A percentile compares a stretch with the other conserved stretches of the same genome.
Conservation (phyloP, 2,329 filamentous ascomycete species). For the Fusarium brachygibbosum region DNA sequence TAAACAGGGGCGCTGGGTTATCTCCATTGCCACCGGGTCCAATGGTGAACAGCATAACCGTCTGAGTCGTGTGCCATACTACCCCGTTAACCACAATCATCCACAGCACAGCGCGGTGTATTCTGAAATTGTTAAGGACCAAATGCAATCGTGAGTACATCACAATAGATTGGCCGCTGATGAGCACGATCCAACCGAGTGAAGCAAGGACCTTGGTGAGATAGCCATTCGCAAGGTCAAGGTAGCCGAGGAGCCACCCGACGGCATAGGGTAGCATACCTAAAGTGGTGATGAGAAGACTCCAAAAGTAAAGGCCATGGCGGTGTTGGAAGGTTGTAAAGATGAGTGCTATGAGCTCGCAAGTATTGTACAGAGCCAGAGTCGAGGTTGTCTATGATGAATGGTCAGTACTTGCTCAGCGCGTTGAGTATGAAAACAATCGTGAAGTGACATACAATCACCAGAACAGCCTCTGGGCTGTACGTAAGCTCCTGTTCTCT, state of each 20-base stretch:
- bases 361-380: conserved; percentile 19
- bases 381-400: conserved; percentile 1
- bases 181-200: conserved; percentile 18
- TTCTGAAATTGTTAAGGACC: neutral
- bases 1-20: neutral
- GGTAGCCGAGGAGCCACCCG: conserved; percentile 20
- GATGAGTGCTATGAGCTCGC: conserved; percentile 18
- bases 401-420: conserved; percentile 24
- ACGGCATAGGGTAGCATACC: conserved; percentile 19
- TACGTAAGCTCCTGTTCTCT: neutral
- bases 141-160: conserved; percentile 16
- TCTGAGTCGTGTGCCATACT: conserved; percentile 25
- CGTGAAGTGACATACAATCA: conserved; percentile 37
- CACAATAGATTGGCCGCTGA: conserved; percentile 25
- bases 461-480: conserved; percentile 18
- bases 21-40: neutral
- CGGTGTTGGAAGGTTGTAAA: conserved; percentile 17
- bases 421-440: conserved; percentile 44
- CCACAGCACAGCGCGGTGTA: conserved; percentile 25
- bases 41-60: conserved; percentile 12
- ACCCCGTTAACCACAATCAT: conserved; percentile 28
- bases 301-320: conserved; percentile 22
- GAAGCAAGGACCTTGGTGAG: conserved; percentile 18
- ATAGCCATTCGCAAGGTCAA: neutral
- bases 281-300: conserved; percentile 12